Base-by-base conservation (phyloP, 441 rosid genomes). In the Bocquillonia castaneifolia region DNA sequence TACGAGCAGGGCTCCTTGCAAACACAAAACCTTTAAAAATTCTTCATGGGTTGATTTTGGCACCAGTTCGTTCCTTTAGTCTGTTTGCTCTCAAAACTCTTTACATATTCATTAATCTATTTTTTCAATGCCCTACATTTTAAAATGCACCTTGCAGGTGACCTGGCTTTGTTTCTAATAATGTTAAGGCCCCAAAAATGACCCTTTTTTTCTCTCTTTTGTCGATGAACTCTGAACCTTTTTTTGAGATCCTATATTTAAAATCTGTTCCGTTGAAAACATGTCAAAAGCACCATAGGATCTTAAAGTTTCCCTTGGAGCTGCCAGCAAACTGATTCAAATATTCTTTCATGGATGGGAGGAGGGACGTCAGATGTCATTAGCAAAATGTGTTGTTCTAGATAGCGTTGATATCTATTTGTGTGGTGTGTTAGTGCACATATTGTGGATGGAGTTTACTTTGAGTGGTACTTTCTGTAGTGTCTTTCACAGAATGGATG, bases 81-180 rank as follows among this genome's bases (percentile, higher is more conserved):
- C n/a, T n/a, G n/a, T n/a, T n/a, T n/a, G n/a, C n/a, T n/a, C n/a
- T n/a, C n/a, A n/a, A n/a, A n/a, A n/a, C n/a, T n/a, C n/a, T n/a
- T n/a, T n/a, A n/a, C n/a, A n/a, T n/a, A n/a, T 55, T 55, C 0
- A 26, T 28, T 26, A 55, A 26, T 29, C 34, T 13, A 18, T 29
- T n/a, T 55, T 28, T 26, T 18, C 59, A 55, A 28, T 29, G 23
- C n/a, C 20, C 17, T 55, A 20, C 17, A 14, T 55, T 55, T 52
- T 55, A 40, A 3, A 3, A 1, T 28, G 59, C 29, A 54, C 34
- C 59, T 13, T 54, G 59, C 59, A 26, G 59, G 59, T 54, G 10
- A 28, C 29, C n/a, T 55, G 59, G 59, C 37, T 2, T 52, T 55
- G 59, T 55, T 31, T 32, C 40, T 56, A 56, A 20, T 56, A 56